Base-by-base conservation (phyloP, 352 stramenopile genomes). In the Elongisporangium prolatum region DNA sequence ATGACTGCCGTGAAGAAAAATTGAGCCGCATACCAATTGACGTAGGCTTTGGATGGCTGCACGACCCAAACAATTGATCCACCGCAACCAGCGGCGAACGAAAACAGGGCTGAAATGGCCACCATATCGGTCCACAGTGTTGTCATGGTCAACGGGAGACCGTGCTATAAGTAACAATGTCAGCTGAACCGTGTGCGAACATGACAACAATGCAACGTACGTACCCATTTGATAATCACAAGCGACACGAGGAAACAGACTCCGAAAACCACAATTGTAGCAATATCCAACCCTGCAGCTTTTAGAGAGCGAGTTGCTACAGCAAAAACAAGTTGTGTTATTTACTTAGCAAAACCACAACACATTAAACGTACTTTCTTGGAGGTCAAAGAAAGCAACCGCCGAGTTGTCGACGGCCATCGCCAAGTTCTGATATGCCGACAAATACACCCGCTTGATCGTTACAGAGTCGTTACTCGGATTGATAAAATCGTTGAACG, bases 1-100 rank as follows among this genome's bases (percentile, higher is more conserved):
- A 93, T 95, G 18, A 88, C 74, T 7, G 77, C 86, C 62, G 89
- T 92, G 69, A 95, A 95, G 59, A 92, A 93, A 56, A 93, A 95
- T 71, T 95, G 86, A 8, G 80, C 80, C 20, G 84, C 85, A 58
- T 88, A 91, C 77, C 85, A 91, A 56, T 93, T 86, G 22, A 93
- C 82, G 40, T 89, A 95, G 5, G 81, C 77, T 55, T 91, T 89
- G 9, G 86, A 95, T 22, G 86, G 86, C 60, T 92, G 71, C 18
- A 93, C 80, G 6, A 85, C 71, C 86, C 86, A 95, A n/a, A 95
- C 79, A 7, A 95, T 53, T 52, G 80, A 93, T 1, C 84, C 84
- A 22, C 77, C 84, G 47, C 80, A 89, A 3, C 69, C 84, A n/a
- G 83, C 82, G 18, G 84, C 86, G 56, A 93, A 93, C 9, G 84